Evolutionary conservation across 139 green algal genomes (phyloP), one percentile per base, ranked within the genome.

Genomic region (Bryopsis sp.): DNA sequence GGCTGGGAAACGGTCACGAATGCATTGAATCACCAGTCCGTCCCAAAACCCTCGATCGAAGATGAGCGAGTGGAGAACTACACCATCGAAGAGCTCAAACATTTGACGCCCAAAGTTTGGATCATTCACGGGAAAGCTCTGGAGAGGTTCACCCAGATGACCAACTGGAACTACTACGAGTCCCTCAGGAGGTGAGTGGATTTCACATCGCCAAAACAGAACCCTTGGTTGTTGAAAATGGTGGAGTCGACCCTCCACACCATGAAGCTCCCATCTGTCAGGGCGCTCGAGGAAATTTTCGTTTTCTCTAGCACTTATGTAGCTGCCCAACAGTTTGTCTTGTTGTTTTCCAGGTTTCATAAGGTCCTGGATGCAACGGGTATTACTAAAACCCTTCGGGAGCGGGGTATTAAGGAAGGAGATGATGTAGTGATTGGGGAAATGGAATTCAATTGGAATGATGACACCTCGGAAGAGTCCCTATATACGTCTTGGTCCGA

Each of bases 121-220:
- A 69, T 77, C 11, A 71, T 90, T 34, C 47, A 79, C 28, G 90
- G 90, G 19, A 72, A 81, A 46, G 91, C 79, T 19, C 73, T 97
- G 15, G 81, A 91, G 78, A 77, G 82, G 2, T 96, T 96, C 79
- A 79, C 81, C 37, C 81, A 91, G 74, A 96, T 96, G 90, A 96
- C 91, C 3, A 92, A 96, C 74, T 97, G 89, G 88, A 80, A 90
- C 58, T 97, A 97, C 72, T 97, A 93, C 58, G 90, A 97, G 71
- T 82, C 87, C 1, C 79, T 86, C 7, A 79, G 78, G 59, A 74
- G 86, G 47, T 91, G 47, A 67, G 63, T 54, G 43, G 19, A 19
- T 54, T 26, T 54, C 15, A 54, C n/a, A n/a, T n/a, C n/a, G n/a
- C n/a, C n/a, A n/a, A n/a, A n/a, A n/a, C n/a, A n/a, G n/a, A n/a